phyloP scores from a whole-genome alignment of 73 alveolate species.

The Symbiodinium pilosum region DNA sequence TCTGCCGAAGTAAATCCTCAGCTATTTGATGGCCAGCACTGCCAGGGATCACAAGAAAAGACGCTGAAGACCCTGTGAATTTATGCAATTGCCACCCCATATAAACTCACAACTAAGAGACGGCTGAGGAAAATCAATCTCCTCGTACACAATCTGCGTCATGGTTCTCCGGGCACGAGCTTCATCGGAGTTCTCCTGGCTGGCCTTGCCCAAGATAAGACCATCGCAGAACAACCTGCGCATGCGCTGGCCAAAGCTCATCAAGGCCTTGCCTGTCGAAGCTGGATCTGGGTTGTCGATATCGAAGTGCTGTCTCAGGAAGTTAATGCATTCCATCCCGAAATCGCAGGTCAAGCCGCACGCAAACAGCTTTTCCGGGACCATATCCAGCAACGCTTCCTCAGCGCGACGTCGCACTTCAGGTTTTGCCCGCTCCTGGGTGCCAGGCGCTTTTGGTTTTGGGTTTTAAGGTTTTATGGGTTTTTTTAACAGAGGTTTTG shows the following conservation, averaged over 20 bases:
- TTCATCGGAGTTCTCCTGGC: background rate
- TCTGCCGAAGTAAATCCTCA: background rate
- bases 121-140: slow-evolving; percentile 46
- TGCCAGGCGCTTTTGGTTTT: background rate
- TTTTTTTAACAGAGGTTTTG: too few relatives aligned
- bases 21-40: background rate
- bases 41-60: background rate
- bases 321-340: background rate
- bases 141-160: slow-evolving; percentile 40
- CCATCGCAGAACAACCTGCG: background rate
- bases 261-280: background rate
- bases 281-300: slow-evolving; percentile 10
- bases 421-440: slow-evolving; percentile 4
- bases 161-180: background rate
- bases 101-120: background rate
- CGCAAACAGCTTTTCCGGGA: background rate
- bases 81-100: background rate
- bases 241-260: background rate
- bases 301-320: slow-evolving; percentile 16
- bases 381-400: background rate
- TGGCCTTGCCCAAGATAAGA: background rate
- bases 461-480: too few relatives aligned
- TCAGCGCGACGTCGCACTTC: slow-evolving; percentile 13
- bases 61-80: background rate
- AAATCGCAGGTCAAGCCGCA: slow-evolving; percentile 26